A percentile compares a stretch with the other conserved stretches of the same genome.
phyloP scores from a whole-genome alignment of 768 basidiomycete genomes.

The Kondoa subrosea region DNA sequence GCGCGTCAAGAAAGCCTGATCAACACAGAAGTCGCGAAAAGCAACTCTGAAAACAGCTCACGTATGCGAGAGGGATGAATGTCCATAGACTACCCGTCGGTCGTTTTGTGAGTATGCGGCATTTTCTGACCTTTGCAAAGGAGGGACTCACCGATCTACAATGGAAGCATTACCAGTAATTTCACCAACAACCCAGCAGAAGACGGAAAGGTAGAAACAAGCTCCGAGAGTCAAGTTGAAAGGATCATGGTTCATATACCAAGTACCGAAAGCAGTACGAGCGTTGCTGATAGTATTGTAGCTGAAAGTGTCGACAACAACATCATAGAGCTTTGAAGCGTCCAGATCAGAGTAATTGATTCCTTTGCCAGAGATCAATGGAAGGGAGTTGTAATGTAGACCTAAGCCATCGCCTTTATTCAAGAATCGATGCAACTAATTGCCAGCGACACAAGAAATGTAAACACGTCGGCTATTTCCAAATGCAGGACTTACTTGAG shows the following conservation, averaged over 20 bases:
- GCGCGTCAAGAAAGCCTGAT: background rate
- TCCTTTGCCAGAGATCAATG: background rate
- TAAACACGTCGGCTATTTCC: too few species aligned
- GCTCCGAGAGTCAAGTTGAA: slow-evolving; percentile 12
- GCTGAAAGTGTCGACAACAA: background rate
- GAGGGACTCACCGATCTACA: slow-evolving; percentile 9
- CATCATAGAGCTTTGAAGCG: background rate
- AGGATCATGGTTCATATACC: slow-evolving; percentile 15
- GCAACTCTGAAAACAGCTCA: too few species aligned
- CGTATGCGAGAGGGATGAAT: slow-evolving; percentile 54
- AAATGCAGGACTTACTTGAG: background rate
- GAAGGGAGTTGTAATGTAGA: background rate
- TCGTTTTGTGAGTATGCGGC: background rate
- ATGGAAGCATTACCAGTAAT: slow-evolving; percentile 10
- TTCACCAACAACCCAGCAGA: slow-evolving; percentile 11
- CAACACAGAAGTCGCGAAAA: background rate
- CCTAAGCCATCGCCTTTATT: slow-evolving; percentile 3
- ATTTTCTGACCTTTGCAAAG: background rate
- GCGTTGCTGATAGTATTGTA: background rate
- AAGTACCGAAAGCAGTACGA: background rate
- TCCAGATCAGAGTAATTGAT: background rate
- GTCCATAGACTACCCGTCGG: slow-evolving; percentile 49
- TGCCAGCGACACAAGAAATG: too few species aligned
- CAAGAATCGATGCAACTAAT: slow-evolving; percentile 1
- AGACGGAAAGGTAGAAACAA: slow-evolving; percentile 6